These are phyloP conservation scores for Kazachstania taianensis DNA, from an alignment of 805 yeast genomes.

Conservation along the genomic window DNA sequence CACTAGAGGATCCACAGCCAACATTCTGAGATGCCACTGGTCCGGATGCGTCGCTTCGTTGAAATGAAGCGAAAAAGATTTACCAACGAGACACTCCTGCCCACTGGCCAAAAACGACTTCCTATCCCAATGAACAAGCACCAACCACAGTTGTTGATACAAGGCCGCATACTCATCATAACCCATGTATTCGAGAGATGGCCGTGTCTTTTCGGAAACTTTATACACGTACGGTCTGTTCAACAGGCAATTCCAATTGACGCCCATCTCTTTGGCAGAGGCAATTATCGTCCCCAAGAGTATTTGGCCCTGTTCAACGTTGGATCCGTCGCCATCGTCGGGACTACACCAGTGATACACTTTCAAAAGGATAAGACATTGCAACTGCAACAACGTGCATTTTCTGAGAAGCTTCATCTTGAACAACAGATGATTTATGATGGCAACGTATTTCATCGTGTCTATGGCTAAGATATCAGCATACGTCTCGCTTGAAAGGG, in stretches of 20 bases:
- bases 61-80: constrained; percentile 11
- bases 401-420: constrained; percentile 21
- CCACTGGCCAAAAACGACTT: constrained; percentile 23
- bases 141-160: constrained; percentile 20
- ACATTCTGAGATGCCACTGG: constrained; percentile 16
- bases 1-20: constrained; percentile 13
- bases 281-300: constrained; percentile 23
- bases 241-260: constrained; percentile 18
- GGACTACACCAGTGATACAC: constrained; percentile 28
- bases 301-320: constrained; percentile 21
- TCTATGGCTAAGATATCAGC: constrained; percentile 11
- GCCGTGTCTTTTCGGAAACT: constrained; percentile 15
- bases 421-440: constrained; percentile 17
- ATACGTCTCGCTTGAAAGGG: not conserved
- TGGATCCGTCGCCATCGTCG: constrained; percentile 27
- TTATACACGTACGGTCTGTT: constrained; percentile 13
- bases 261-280: constrained; percentile 23
- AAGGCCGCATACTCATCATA: constrained; percentile 10
- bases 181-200: constrained; percentile 10
- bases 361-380: constrained; percentile 20
- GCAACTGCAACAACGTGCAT: constrained; percentile 23
- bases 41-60: constrained; percentile 2
- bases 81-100: constrained; percentile 21
- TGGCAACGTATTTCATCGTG: constrained; percentile 17
- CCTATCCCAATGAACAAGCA: constrained; percentile 25